Base-by-base conservation (phyloP, 2,329 filamentous ascomycete species). In the Aspergillus neoniger region DNA sequence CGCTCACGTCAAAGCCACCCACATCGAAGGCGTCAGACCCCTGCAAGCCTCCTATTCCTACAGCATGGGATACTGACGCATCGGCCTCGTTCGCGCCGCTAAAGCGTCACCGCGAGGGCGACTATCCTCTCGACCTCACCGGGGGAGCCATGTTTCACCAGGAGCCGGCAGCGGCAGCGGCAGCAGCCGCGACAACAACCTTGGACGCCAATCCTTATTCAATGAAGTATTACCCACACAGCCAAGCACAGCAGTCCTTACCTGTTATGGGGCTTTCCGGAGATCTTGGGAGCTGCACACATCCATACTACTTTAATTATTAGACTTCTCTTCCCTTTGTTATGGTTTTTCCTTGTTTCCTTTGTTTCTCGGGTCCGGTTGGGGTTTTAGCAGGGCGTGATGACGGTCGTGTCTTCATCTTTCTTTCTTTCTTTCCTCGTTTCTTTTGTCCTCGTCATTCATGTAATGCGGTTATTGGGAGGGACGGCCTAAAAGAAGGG, bases 301-400 rank as follows among this genome's bases (percentile, higher is more conserved):
- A 69, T 19, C 71, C 70, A 5, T 73, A 72, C 44, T 72, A 72
- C 58, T 73, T 71, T 56, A 63, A 65, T 19, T 70, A 68, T 51
- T 72, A 67, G 43, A 19, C 41, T 43, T 39, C 32, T 36, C 12
- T 36, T 19, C 14, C 36, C 39, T 28, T 30, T 25, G 21, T 25
- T 30, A 17, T 17, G 17, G 4, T 2, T 9, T 6, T 36, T 49
- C 28, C 28, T 36, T 36, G 32, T 54, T 54, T 39, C 48, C 44
- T 38, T 55, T 57, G 6, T 50, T 41, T 56, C 12, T 58, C 41
- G 41, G 41, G 41, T 44, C 19, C 21, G 41, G 41, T 54, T 44
- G 41, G 41, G 9, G 17, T 50, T 32, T 17, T 50, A 17, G 47
- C 23, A 28, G 47, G 47, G 25, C n/a, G 47, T 28, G 47, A 49